Evolutionary conservation across 2,329 filamentous ascomycete species (phyloP), one percentile per base, ranked within the genome.

Genomic region (Cladorrhinum sp.): DNA sequence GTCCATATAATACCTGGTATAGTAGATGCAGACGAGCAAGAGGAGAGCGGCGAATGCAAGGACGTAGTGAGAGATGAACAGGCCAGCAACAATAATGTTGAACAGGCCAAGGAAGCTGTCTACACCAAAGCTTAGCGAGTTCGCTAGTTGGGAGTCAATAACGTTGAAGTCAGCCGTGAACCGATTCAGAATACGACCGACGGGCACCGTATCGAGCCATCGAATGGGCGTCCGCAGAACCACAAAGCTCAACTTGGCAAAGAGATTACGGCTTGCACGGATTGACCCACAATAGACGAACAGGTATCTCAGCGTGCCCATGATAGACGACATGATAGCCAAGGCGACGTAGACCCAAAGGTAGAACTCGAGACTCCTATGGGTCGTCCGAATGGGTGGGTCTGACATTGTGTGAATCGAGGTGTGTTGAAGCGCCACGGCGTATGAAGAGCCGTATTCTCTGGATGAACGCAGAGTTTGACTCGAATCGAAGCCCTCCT

Each of bases 191-290:
- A 93, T 84, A 50, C 90, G 84, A 1, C 90, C 90, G 1, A 92
- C 78, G 0, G 91, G 91, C 0, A 92, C 87, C 0, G 89, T 93
- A 69, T 93, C 90, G 38, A 93, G 80, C 88, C 89, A 92, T 63
- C 89, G 79, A n/a, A 93, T 77, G 1, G 88, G 90, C 4, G 90
- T 86, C 18, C 88, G 84, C 2, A 93, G 78, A 9, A 93, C 81
- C 0, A 84, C 80, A 65, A 84, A 85, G 45, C 87, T 84, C 63
- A 92, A 81, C 55, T 81, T 81, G 20, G 85, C 80, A 65, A 92
- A 93, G 3, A 93, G 77, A 49, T 76, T 76, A 38, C 84, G 79
- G n/a, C 89, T 91, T 2, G 89, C 89, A 60, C 80, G 81, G 66
- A 92, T 79, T 12, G 88, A 88, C 51, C 87, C 86, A 6, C 77